Conservation (phyloP, 345 rosid genomes). For the Erysimum cheiranthoides region DNA sequence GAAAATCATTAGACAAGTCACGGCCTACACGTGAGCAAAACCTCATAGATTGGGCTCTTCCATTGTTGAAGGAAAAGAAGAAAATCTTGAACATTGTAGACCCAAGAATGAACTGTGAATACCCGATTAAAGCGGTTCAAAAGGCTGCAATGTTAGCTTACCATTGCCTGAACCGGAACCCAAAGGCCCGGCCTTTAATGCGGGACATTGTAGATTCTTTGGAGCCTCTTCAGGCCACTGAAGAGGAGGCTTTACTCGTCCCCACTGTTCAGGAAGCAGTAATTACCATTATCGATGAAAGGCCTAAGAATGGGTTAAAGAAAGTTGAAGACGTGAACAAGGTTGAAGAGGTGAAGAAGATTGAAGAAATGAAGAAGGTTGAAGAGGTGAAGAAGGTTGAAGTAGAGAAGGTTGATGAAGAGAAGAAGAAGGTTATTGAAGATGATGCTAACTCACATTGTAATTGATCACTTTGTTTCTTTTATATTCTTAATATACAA, state of each 20-base stretch:
- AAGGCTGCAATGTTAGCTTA: slow-evolving; percentile 97
- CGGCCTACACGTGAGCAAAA: slow-evolving; percentile 83
- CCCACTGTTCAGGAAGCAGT: slow-evolving; percentile 49
- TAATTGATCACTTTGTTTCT: slow-evolving; percentile 31
- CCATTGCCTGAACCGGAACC: slow-evolving; percentile 92
- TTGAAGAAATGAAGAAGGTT: too few species aligned
- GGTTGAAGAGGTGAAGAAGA: slow-evolving; percentile 42
- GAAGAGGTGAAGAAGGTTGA: slow-evolving; percentile 39
- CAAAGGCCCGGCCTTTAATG: slow-evolving; percentile 98
- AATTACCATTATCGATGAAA: slow-evolving; percentile 55
- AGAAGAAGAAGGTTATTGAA: slow-evolving; percentile 35
- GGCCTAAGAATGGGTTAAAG: slow-evolving; percentile 50
- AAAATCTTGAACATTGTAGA: slow-evolving; percentile 77
- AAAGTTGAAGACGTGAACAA: slow-evolving; percentile 39
- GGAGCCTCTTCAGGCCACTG: slow-evolving; percentile 82
- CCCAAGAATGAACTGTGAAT: slow-evolving; percentile 73
- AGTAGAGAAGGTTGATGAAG: too few species aligned
- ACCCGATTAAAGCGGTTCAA: slow-evolving; percentile 75
- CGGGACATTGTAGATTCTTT: slow-evolving; percentile 90
- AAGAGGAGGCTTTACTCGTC: slow-evolving; percentile 44
- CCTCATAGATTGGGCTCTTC: slow-evolving; percentile 92
- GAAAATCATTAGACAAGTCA: slow-evolving; percentile 89
- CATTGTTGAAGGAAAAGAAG: slow-evolving; percentile 88
- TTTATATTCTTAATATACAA: slow-evolving; percentile 6
- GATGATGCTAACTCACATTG: slow-evolving; percentile 29